phyloP scores from a whole-genome alignment of 371 early-diverging fungal species.

The Mucor saturninus region DNA sequence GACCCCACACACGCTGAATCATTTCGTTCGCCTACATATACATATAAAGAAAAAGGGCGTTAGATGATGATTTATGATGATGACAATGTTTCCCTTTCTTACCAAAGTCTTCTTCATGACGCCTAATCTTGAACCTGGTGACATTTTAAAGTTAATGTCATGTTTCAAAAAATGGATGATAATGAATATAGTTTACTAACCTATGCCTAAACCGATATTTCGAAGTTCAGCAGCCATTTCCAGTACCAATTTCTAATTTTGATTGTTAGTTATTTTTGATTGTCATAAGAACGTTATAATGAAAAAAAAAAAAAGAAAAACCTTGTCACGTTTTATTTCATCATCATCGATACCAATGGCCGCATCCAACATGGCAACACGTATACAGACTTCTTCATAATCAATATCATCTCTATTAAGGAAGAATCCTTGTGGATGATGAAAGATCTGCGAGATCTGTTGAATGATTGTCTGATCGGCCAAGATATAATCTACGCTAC shows the following conservation, averaged over 20 bases:
- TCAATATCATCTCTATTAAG: slow-evolving; percentile 17
- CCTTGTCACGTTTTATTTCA: slow-evolving; percentile 34
- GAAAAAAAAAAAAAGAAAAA: not conserved
- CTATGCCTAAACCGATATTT: slow-evolving; percentile 35
- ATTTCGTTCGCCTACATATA: slow-evolving; percentile 41
- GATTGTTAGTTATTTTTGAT: not conserved
- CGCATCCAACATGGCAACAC: slow-evolving; percentile 34
- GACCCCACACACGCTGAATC: slow-evolving; percentile 43
- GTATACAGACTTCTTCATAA: slow-evolving; percentile 27
- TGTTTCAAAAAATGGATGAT: not conserved
- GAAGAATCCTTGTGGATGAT: slow-evolving; percentile 28
- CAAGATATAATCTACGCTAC: slow-evolving; percentile 16
- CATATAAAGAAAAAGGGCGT: not conserved
- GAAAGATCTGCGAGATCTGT: slow-evolving; percentile 19
- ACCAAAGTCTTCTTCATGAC: slow-evolving; percentile 37
- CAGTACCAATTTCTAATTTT: slow-evolving; percentile 15
- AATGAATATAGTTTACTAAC: slow-evolving; percentile 21
- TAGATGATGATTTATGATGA: not conserved
- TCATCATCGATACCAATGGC: slow-evolving; percentile 34
- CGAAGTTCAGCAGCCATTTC: slow-evolving; percentile 28
- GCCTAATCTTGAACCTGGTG: slow-evolving; percentile 33
- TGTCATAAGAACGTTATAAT: no score
- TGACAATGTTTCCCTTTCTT: slow-evolving; percentile 6
- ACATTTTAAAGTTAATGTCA: no score
- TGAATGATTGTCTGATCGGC: slow-evolving; percentile 15